Evolutionary conservation across 805 yeast genomes (phyloP), one percentile per base, ranked within the genome.

Genomic region (Cyberlindnera suaveolens): DNA sequence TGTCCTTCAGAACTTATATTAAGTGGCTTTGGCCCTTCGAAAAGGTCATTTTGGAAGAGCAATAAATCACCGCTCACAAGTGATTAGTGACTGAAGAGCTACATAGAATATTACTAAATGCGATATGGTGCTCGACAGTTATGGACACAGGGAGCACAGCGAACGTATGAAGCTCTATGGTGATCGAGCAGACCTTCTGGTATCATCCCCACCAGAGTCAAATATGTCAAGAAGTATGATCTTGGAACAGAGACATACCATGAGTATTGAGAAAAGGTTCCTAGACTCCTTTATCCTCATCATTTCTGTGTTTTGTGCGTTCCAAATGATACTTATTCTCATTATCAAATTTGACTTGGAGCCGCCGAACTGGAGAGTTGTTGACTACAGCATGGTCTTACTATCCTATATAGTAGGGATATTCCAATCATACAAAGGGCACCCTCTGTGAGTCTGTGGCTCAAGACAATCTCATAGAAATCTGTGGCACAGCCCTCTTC

Each of bases 221-320:
- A 23, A 40, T 14, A 30, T 30, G 5, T 16, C 43, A 16, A 33
- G 23, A n/a, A 52, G 51, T 34, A 49, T 46, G 42, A 43, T 52
- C 9, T 27, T 51, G 18, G 53, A 47, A 23, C 35, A 44, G 1
- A 43, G 41, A 34, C 53, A 51, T 34, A 33, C 39, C 14, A 15
- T 46, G 19, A 47, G 34, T 18, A 46, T 53, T 36, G 57, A 53
- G 31, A 53, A 53, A 36, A 39, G 42, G 37, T 41, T 53, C 11
- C 39, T 53, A 23, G 47, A 41, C 27, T 43, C 51, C 31, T 53
- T 53, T 36, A 43, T 53, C 15, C 31, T 47, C 15, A 8, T 51
- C 5, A 45, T 49, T 15, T 32, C 50, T 8, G 41, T 53, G 3
- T 49, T 53, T 18, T 38, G 45, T 10, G 23, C 44, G 6, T 47